Evolutionary conservation across 2,329 filamentous ascomycete species (phyloP).

Genomic region (Xylaria hypoxylon): DNA sequence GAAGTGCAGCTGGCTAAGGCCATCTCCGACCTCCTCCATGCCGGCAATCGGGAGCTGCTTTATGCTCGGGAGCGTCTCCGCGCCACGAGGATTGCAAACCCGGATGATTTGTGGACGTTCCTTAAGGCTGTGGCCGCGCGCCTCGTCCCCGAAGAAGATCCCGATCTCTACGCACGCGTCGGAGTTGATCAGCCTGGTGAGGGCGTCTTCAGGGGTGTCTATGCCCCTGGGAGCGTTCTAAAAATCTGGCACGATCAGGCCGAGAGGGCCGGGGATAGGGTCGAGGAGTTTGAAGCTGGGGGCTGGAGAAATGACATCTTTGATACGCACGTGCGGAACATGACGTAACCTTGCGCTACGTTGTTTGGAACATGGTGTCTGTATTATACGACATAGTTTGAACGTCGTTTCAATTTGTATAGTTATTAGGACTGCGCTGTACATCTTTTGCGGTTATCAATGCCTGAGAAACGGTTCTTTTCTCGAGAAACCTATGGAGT

Average conservation of each 20-base stretch:
- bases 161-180: slow-evolving; percentile 79
- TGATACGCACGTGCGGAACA: slow-evolving; percentile 54
- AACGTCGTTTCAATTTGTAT: not conserved
- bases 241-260: slow-evolving; percentile 91
- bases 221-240: slow-evolving; percentile 89
- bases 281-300: slow-evolving; percentile 67
- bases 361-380: not conserved
- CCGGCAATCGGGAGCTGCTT: slow-evolving; percentile 85
- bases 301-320: slow-evolving; percentile 77
- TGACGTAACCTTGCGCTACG: slow-evolving; percentile 22
- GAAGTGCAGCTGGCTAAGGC: slow-evolving; percentile 81
- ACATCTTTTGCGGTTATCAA: not conserved
- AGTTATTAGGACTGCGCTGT: not conserved
- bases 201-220: slow-evolving; percentile 82
- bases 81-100: slow-evolving; percentile 84
- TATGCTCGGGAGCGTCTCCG: slow-evolving; percentile 88
- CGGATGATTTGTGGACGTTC: slow-evolving; percentile 83
- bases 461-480: no score
- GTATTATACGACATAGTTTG: not conserved
- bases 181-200: slow-evolving; percentile 69
- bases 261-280: slow-evolving; percentile 73
- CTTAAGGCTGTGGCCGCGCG: slow-evolving; percentile 83
- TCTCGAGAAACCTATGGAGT: no score
- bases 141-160: slow-evolving; percentile 76
- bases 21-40: slow-evolving; percentile 76